Base-by-base conservation (phyloP, 305 asterid genomes). In the Fraxinus velutina region DNA sequence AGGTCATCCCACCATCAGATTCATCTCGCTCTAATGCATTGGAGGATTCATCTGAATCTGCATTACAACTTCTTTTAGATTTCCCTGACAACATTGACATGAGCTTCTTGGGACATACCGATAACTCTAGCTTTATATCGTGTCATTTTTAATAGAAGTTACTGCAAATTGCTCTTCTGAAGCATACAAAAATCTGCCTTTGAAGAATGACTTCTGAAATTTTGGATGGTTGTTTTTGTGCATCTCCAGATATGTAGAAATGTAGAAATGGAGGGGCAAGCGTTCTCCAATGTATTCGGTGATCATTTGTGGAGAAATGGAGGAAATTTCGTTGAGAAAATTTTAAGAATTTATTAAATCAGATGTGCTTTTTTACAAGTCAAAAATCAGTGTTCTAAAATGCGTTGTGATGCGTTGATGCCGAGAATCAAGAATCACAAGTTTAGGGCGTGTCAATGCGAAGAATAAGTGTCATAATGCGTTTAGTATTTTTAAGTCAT, bases 31-130 rank as follows among this genome's bases (percentile, higher is more conserved):
- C 93, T 8, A 72, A 87, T 37, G 96, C 88, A 62, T 21, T 90
- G 75, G 98, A 92, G 76, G 96, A 92, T 78, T 92, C 97, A 0
- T 92, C 97, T 1, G 98, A 95, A 83, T 92, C 97, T 5, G 92
- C 97, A 1, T 78, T 96, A 55, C 95, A 90, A 81, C 83, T 96
- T 86, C 98, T 96, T 73, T 84, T 94, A 83, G 97, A 96, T 89
- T 93, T 85, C 81, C 97, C 95, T 4, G 36, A 83, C 68, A 79
- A 89, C 87, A 94, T 89, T 80, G 99, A 96, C 80, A 93, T 96
- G 97, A 96, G 97, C 88, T 96, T 96, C 90, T 82, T 96, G 87
- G 99, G 81, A 36, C 75, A 84, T 52, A 19, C 83, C 71, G 97
- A 90, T 80, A 83, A 77, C 84, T 87, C 84, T 81, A 52, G 83